Conservation (phyloP, 768 basidiomycete genomes). For the Asterophora lycoperdoides region DNA sequence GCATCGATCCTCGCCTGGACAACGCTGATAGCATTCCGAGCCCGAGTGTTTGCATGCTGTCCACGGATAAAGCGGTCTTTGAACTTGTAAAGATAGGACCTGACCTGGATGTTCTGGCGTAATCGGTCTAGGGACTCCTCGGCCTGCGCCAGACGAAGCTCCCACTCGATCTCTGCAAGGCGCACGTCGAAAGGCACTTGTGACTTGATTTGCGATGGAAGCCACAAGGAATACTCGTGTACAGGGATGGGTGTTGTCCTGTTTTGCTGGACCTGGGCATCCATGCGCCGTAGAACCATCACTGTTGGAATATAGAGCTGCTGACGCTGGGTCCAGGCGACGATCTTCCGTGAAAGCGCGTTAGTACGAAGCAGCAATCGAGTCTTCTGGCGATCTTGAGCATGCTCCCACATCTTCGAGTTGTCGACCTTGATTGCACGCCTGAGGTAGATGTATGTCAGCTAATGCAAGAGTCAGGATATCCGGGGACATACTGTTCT, state of each 20-base stretch:
- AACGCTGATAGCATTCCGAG: not conserved
- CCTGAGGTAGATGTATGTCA: not conserved
- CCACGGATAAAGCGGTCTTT: constrained; percentile 11
- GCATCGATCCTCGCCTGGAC: not conserved
- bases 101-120: constrained; percentile 6
- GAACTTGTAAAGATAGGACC: constrained; percentile 6
- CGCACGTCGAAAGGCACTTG: constrained; percentile 1
- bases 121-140: constrained; percentile 9
- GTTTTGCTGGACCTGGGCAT: not conserved
- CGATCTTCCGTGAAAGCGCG: constrained; percentile 8
- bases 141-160: constrained; percentile 4
- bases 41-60: constrained; percentile 9
- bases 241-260: not conserved
- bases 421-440: constrained; percentile 1
- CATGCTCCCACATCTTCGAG: constrained; percentile 1
- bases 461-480: not conserved
- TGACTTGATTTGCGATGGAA: not conserved
- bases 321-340: constrained; percentile 9
- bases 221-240: not conserved
- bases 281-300: not conserved
- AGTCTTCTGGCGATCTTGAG: constrained; percentile 8
- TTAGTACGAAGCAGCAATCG: constrained; percentile 9
- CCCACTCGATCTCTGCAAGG: constrained; percentile 8
- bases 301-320: constrained; percentile 13
- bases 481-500: constrained; percentile 14